Conservation (phyloP, 768 basidiomycete genomes). For the Xanthoconium purpureum region DNA sequence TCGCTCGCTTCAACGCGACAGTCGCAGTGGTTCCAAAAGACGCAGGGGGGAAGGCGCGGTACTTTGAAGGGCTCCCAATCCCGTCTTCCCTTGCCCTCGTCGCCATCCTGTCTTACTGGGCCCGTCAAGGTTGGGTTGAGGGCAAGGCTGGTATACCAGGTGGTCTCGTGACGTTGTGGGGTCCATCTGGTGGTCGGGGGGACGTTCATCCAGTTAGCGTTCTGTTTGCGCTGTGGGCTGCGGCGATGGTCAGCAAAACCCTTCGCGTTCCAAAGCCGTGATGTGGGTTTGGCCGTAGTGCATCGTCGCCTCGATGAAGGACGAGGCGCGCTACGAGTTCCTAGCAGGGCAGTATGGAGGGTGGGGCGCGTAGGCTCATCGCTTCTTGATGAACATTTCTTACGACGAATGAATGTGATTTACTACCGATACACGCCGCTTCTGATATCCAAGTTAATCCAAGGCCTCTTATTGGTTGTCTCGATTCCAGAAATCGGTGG, state of each 20-base stretch:
- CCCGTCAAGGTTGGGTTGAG: constrained; percentile 79
- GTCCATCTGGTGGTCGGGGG: constrained; percentile 64
- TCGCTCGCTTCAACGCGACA: constrained; percentile 98
- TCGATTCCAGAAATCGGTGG: no score
- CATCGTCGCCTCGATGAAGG: background rate
- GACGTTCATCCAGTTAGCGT: constrained; percentile 81
- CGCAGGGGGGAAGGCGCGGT: constrained; percentile 78
- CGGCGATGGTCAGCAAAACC: constrained; percentile 98
- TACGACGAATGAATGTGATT: constrained; percentile 17
- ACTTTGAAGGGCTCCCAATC: constrained; percentile 98
- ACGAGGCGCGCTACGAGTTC: constrained; percentile 6
- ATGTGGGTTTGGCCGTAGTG: constrained; percentile 13
- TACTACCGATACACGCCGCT: background rate
- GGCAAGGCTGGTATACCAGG: constrained; percentile 72
- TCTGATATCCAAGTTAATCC: background rate
- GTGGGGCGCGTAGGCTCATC: constrained; percentile 8
- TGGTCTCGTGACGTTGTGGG: constrained; percentile 75
- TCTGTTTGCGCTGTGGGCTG: constrained; percentile 84
- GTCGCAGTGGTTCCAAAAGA: constrained; percentile 93
- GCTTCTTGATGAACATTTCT: constrained; percentile 3
- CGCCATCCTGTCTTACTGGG: constrained; percentile 75
- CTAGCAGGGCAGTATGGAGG: background rate
- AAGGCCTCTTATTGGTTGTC: no score
- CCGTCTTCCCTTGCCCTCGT: constrained; percentile 86
- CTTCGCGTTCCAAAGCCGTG: constrained; percentile 78